phyloP scores from a whole-genome alignment of 2,329 filamentous ascomycete species.

The Colletotrichum neosansevieriae region DNA sequence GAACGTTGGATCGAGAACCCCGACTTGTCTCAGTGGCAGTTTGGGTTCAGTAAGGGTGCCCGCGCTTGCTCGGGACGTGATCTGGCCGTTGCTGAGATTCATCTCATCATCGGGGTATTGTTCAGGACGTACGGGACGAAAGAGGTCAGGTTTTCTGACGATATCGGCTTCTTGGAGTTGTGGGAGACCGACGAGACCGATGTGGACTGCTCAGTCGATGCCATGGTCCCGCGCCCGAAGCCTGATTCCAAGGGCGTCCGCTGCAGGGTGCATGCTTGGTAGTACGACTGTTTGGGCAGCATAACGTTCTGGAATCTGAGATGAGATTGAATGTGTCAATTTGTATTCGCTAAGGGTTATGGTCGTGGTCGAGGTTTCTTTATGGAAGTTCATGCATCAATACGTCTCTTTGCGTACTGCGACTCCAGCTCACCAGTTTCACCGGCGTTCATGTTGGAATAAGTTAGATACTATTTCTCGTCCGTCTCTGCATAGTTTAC shows the following conservation, averaged over 20 bases:
- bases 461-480: too few species aligned
- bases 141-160: background rate
- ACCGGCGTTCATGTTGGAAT: too few species aligned
- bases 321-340: too few species aligned
- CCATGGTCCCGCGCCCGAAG: background rate
- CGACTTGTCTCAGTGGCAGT: background rate
- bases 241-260: slow-evolving; percentile 31
- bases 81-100: background rate
- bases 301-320: too few species aligned
- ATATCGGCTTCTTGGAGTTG: slow-evolving; percentile 6
- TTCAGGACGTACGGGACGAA: slow-evolving; percentile 3
- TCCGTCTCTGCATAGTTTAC: too few species aligned
- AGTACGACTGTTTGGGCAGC: too few species aligned
- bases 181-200: slow-evolving; percentile 8
- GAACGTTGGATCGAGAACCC: slow-evolving; percentile 43
- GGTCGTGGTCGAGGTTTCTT: too few species aligned
- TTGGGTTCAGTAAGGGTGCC: background rate
- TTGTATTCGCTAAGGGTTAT: too few species aligned
- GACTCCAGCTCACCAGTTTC: too few species aligned
- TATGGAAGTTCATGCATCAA: too few species aligned
- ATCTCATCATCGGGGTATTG: slow-evolving; percentile 19
- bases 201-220: background rate
- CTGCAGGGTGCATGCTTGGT: slow-evolving; percentile 13
- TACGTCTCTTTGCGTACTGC: too few species aligned
- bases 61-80: slow-evolving; percentile 1